Evolutionary conservation across 352 stramenopile genomes (phyloP), one percentile per base, ranked within the genome.

Genomic region (Blastocystis sp.): DNA sequence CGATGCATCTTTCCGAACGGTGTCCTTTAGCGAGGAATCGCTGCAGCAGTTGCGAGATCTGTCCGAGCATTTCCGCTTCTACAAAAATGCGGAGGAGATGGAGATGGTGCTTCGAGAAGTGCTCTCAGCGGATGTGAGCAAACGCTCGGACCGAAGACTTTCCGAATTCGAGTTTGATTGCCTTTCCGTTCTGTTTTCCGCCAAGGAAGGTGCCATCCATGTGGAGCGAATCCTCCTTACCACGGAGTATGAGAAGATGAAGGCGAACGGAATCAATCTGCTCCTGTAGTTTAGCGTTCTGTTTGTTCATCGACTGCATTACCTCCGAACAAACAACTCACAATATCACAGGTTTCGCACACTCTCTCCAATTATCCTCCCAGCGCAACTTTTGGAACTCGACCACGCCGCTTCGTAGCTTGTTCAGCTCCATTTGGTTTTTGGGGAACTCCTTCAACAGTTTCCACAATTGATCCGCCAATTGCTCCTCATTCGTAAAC

Each of bases 401-500:
- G 34, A 40, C 48, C 32, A 84, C 86, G 14, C 87, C 84, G 18
- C 46, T 48, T 27, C 54, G 72, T 6, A 89, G 64, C 34, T 21
- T 24, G 21, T 18, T 11, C 34, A 89, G 75, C 14, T 34, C 18
- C 18, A 18, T 56, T 48, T 18, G 75, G 27, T 84, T 42, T 59
- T 76, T 49, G 24, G 36, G 63, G 40, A 78, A 87, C 1, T 65
- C 73, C 21, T 49, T 49, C 27, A 87, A 21, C n/a, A 87, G 54
- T 1, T 11, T 21, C 40, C 86, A 57, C 6, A 89, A 40, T 27
- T 87, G 48, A n/a, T 71, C 54, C 7, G 51, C 44, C 7, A 89
- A 53, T 54, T 89, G 57, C 11, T 87, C 49, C 32, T 87, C 64
- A 32, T 56, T 81, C 11, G 34, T 11, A 61, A 90, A 90, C 21